Evolutionary conservation across 2,329 filamentous ascomycete species (phyloP), one percentile per base, ranked within the genome.

Genomic region (Thyridium curvatum): DNA sequence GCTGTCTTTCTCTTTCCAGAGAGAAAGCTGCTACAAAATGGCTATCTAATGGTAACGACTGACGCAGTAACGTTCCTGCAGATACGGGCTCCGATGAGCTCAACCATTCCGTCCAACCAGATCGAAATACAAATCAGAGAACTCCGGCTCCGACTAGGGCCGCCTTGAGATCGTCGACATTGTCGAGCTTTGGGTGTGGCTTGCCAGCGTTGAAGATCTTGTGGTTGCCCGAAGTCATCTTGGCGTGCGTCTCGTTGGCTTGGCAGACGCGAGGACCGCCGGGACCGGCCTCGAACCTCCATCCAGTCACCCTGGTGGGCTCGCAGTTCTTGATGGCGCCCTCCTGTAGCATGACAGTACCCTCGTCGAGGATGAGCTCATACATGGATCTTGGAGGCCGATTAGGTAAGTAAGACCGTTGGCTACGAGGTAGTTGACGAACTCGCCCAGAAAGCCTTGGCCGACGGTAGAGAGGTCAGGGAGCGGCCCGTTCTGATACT

Each of bases 341-440:
- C 18, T 8, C 12, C 10, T 36, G 18, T 26, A 36, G 21, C 34
- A 36, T 36, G 18, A 36, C 7, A 10, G 34, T 36, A 6, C 34
- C 18, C 7, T 36, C 18, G 34, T 36, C 34, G 6, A 36, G 34
- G 12, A 36, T 36, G 34, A 36, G 34, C 34, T 36, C 34, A 26
- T 10, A 36, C 34, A 36, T 36, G 21, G 34, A 16, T 29, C 34
- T 17, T 36, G 34, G 3, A 36, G n/a, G 13, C 34, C 34, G 16
- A 36, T 29, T 9, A 36, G 26, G 13, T 15, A 18, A 3, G 21
- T n/a, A 14, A 36, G 26, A 6, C 30, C 15, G 12, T 36, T 28
- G 18, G 18, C 34, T 3, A 30, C 2, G 18, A 36, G 9, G 26
- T 36, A 36, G 10, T 16, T 3, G 12, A 16, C n/a, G 26, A 36